These are phyloP conservation scores for Aquilaria yunnanensis DNA, from an alignment of 345 rosid species.

Conservation along the genomic window DNA sequence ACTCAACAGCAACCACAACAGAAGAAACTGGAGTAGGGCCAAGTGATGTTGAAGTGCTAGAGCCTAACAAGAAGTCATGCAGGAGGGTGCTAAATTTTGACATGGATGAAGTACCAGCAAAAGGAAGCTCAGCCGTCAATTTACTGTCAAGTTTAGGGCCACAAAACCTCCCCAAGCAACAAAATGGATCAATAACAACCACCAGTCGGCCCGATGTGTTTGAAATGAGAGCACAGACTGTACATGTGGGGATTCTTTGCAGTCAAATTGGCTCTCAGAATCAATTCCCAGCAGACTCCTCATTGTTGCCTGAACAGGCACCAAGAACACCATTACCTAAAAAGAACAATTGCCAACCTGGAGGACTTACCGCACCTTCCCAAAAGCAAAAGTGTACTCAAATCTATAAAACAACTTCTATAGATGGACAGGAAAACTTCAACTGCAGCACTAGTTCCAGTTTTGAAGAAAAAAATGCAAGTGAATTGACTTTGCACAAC, in stretches of 20 bases:
- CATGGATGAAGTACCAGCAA: constrained; percentile 16
- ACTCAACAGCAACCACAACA: constrained; percentile 18
- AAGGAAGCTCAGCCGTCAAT: constrained; percentile 14
- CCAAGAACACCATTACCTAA: constrained; percentile 31
- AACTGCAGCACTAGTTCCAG: constrained; percentile 15
- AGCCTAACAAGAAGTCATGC: constrained; percentile 37
- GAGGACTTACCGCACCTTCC: constrained; percentile 6
- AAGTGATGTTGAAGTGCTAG: constrained; percentile 17
- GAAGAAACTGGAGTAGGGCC: constrained; percentile 23
- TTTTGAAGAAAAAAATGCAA: constrained; percentile 27
- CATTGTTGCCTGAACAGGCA: constrained; percentile 20
- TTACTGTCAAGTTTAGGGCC: constrained; percentile 17
- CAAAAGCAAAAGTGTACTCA: constrained; percentile 2
- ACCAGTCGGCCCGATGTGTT: constrained; percentile 17
- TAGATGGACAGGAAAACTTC: constrained; percentile 10
- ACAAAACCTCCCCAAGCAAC: constrained; percentile 10
- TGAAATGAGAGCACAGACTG: constrained; percentile 31
- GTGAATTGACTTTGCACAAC: constrained; percentile 20
- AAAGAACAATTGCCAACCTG: constrained; percentile 14
- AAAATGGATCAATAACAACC: constrained; percentile 19
- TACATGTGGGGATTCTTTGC: constrained; percentile 20
- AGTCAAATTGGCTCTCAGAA: constrained; percentile 16
- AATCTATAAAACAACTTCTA: constrained; percentile 8
- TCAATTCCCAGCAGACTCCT: constrained; percentile 20
- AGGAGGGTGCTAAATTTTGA: constrained; percentile 54